A percentile compares a stretch with the other conserved stretches of the same genome.
phyloP scores from a whole-genome alignment of 345 rosid species.

The Pugionium cornutum region DNA sequence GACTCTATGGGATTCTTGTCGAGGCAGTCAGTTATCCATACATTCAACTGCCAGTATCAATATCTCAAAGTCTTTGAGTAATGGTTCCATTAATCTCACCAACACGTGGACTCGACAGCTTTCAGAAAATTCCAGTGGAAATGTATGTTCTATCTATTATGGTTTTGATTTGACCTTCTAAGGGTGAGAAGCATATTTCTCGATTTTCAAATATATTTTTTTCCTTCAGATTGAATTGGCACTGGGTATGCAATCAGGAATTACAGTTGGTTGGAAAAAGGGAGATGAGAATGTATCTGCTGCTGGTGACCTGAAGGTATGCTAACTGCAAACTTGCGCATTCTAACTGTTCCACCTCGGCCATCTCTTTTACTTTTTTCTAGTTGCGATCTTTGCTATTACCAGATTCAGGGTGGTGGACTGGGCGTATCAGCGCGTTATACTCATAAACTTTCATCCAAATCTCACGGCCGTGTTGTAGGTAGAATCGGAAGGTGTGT shows the following conservation, averaged over 20 bases:
- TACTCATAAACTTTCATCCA: constrained; percentile 67
- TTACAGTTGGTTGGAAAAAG: constrained; percentile 83
- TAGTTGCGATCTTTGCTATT: constrained; percentile 17
- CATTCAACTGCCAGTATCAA: constrained; percentile 82
- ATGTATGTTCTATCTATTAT: constrained; percentile 53
- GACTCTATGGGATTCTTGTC: constrained; percentile 26
- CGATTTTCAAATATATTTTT: constrained; percentile 22
- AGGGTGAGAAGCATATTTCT: not conserved
- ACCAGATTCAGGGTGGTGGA: constrained; percentile 74
- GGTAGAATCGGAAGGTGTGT: constrained; percentile 73
- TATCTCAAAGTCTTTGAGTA: constrained; percentile 73
- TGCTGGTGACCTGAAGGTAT: constrained; percentile 74
- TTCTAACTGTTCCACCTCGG: not conserved
- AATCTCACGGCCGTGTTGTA: constrained; percentile 80
- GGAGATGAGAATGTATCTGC: constrained; percentile 78
- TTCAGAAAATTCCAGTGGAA: constrained; percentile 77
- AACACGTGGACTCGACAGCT: constrained; percentile 92
- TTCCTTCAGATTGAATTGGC: constrained; percentile 67
- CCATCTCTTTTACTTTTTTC: constrained; percentile 19
- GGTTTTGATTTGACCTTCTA: constrained; percentile 13
- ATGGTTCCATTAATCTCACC: constrained; percentile 93
- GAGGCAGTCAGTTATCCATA: constrained; percentile 64
- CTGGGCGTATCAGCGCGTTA: constrained; percentile 79
- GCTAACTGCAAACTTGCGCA: constrained; percentile 5
- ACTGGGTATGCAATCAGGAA: constrained; percentile 74